phyloP scores from a whole-genome alignment of 2,329 filamentous ascomycete genomes.

The Botrytis medusae region DNA sequence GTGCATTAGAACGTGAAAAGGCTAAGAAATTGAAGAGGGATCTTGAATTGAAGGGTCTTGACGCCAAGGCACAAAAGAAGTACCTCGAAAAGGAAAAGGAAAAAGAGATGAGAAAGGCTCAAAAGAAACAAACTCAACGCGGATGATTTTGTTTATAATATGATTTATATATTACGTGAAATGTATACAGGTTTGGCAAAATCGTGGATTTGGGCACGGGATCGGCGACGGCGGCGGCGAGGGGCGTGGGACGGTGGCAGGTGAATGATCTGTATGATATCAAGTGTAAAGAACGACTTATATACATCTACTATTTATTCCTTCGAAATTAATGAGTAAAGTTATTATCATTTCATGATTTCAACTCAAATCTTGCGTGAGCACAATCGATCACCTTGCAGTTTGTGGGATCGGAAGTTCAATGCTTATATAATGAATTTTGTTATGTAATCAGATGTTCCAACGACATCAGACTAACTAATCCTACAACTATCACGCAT shows the following conservation, averaged over 20 bases:
- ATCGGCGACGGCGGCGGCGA: neutral
- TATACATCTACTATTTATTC: neutral
- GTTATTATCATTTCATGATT: neutral
- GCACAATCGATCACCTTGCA: neutral
- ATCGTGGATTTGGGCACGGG: neutral
- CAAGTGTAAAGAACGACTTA: neutral
- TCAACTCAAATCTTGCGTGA: neutral
- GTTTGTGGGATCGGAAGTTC: neutral
- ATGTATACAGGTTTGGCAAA: slow-evolving; percentile 20
- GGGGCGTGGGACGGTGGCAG: neutral
- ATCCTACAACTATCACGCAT: neutral
- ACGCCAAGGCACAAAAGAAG: slow-evolving; percentile 82
- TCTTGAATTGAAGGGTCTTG: slow-evolving; percentile 71
- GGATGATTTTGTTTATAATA: slow-evolving; percentile 20
- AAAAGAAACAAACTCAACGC: slow-evolving; percentile 61
- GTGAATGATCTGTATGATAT: slow-evolving; percentile 13
- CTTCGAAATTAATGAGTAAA: neutral
- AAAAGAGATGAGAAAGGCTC: slow-evolving; percentile 63
- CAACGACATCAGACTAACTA: neutral
- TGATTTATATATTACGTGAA: neutral
- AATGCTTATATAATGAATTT: neutral
- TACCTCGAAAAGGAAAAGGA: slow-evolving; percentile 79
- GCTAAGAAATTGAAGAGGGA: slow-evolving; percentile 89
- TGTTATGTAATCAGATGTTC: neutral
- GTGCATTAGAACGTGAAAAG: slow-evolving; percentile 68